Percentiles rank a stretch among this genome's conserved stretches.
phyloP scores from a whole-genome alignment of 352 stramenopile genomes.

The Globisporangium cederbergense region DNA sequence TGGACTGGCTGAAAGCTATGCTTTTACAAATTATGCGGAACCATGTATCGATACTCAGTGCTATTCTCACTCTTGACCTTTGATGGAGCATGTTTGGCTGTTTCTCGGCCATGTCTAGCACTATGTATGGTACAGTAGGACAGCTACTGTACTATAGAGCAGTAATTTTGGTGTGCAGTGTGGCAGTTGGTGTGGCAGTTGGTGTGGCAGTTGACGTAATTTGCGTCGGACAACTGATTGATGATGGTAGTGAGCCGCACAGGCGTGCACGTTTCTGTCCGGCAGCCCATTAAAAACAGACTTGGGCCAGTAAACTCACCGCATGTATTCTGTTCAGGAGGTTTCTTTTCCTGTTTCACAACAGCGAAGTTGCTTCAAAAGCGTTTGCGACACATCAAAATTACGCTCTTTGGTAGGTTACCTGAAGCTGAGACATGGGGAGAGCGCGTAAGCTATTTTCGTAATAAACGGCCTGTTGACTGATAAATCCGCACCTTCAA shows the following conservation, averaged over 20 bases:
- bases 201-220: slow-evolving; percentile 2
- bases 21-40: neutral
- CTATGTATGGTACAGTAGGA: neutral
- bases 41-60: too few species aligned
- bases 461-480: neutral
- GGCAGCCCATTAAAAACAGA: neutral
- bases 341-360: neutral
- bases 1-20: neutral
- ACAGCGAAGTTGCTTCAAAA: neutral
- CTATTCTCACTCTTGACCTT: too few species aligned
- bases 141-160: neutral
- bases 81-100: too few species aligned
- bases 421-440: slow-evolving; percentile 10
- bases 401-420: slow-evolving; percentile 1
- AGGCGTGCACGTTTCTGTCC: slow-evolving; percentile 2
- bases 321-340: neutral
- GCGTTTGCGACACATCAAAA: neutral
- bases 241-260: neutral
- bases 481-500: neutral
- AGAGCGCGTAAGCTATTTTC: neutral
- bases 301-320: neutral
- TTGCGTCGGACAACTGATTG: slow-evolving; percentile 4
- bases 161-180: neutral
- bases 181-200: neutral
- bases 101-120: neutral